Conservation (phyloP, 768 basidiomycete genomes). For the Hygrocybe punicea region DNA sequence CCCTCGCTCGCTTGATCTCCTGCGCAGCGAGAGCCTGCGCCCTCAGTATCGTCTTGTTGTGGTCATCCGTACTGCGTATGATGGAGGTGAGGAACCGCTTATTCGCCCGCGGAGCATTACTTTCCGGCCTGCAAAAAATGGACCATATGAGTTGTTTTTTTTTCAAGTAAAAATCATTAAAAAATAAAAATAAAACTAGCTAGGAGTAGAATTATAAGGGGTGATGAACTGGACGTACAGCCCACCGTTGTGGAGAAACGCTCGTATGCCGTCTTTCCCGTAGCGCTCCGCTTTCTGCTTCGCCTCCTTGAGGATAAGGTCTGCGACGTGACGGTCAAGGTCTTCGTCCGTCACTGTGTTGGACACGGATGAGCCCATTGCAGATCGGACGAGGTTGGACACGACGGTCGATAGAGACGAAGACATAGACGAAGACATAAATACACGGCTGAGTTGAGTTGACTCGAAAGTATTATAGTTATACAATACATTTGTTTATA, state of each 20-base stretch:
- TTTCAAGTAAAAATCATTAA: too few species aligned
- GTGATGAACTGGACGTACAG: slow-evolving; percentile 39
- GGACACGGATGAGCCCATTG: slow-evolving; percentile 65
- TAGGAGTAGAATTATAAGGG: too few species aligned
- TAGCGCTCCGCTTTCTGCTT: slow-evolving; percentile 86
- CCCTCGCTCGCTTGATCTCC: slow-evolving; percentile 63
- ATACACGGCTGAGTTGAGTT: too few species aligned
- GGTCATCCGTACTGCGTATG: slow-evolving; percentile 91
- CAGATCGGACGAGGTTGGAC: slow-evolving; percentile 72
- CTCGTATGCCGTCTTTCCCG: slow-evolving; percentile 69
- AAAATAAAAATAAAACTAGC: background rate
- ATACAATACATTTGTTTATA: background rate
- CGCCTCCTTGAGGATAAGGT: slow-evolving; percentile 88
- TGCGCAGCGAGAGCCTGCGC: slow-evolving; percentile 71
- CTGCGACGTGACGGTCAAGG: slow-evolving; percentile 87
- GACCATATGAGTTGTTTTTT: too few species aligned
- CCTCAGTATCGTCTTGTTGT: slow-evolving; percentile 80
- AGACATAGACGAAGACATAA: slow-evolving; percentile 29
- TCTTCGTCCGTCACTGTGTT: slow-evolving; percentile 70
- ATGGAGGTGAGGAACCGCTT: slow-evolving; percentile 82
- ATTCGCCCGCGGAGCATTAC: slow-evolving; percentile 69
- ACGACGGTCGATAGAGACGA: slow-evolving; percentile 84
- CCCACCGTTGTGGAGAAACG: slow-evolving; percentile 60
- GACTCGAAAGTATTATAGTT: too few species aligned
- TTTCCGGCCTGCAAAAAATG: slow-evolving; percentile 52